Conservation (phyloP, 1,139 yeast species). For the Groenewaldozyma auringiensis region DNA sequence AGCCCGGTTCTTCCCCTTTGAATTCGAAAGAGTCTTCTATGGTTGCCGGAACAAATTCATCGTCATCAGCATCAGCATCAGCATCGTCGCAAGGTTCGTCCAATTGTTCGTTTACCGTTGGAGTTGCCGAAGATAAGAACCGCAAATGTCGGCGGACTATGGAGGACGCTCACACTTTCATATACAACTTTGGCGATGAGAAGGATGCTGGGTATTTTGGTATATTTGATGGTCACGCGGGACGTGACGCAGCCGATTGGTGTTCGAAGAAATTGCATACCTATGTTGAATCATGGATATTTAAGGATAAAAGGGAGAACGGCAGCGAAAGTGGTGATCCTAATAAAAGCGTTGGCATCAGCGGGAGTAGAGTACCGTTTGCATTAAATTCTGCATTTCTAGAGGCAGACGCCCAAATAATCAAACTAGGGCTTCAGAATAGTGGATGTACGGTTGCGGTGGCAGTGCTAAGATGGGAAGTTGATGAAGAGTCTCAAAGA, state of each 20-base stretch:
- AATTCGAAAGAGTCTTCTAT: conserved; percentile 1
- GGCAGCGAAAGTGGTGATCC: conserved; percentile 6
- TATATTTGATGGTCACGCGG: conserved; percentile 97
- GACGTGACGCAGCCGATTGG: conserved; percentile 89
- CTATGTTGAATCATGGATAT: conserved; percentile 49
- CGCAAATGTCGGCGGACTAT: conserved; percentile 72
- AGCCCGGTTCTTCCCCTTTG: conserved; percentile 7
- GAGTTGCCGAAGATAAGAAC: conserved; percentile 86
- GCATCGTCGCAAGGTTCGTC: background rate
- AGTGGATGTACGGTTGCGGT: conserved; percentile 95
- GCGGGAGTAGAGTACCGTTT: conserved; percentile 18
- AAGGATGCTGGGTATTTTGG: conserved; percentile 96
- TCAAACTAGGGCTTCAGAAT: conserved; percentile 48
- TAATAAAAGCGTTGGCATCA: conserved; percentile 13
- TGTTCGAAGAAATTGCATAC: conserved; percentile 82
- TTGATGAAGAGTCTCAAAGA: conserved; percentile 25
- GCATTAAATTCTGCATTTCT: conserved; percentile 43
- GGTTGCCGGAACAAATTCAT: background rate
- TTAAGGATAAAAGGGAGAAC: conserved; percentile 22
- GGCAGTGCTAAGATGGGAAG: conserved; percentile 85
- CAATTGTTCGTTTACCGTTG: conserved; percentile 43
- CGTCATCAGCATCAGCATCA: background rate
- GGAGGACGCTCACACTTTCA: conserved; percentile 96
- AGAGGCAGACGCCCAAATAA: conserved; percentile 66
- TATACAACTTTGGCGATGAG: conserved; percentile 82